Base-by-base conservation (phyloP, 1,284 basidiomycete species). In the Anthracocystis setariae region DNA sequence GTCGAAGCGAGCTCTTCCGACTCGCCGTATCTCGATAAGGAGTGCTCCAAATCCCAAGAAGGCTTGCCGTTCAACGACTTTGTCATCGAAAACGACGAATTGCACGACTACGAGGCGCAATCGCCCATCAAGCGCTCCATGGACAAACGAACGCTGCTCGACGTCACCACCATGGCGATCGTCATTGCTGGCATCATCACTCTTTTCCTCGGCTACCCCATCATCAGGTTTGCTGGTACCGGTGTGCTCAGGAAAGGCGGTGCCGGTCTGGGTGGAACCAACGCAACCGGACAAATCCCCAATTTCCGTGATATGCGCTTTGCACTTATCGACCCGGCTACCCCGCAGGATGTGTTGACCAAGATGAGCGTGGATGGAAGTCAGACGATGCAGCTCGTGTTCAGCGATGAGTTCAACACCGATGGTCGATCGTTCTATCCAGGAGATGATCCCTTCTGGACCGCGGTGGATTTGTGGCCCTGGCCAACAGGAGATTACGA, bases 161-260 rank as follows among this genome's bases (percentile, higher is more conserved):
- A 71, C 23, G 33, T 71, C 21, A 65, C 68, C 8, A 62, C 68
- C 24, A 78, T 87, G 18, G 80, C 85, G 43, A 64, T 85, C 43
- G 80, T 87, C n/a, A 79, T 82, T 25, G 69, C 53, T 10, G 84
- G 82, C 0, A 82, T 90, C 55, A 79, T 90, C 13, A 84, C 83
- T 46, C 87, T 94, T 13, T 94, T 94, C 82, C 87, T 90, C 23
- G 88, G 89, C 39, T 93, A 92, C 76, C 92, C 92, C 2, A 87
- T 94, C 74, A 81, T 92, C 73, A 27, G 63, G 27, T 65, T 65
- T 25, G 53, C 56, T 0, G 32, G 55, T 29, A 33, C 17, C 1
- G 45, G 42, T 24, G n/a, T n/a, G n/a, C 37, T 29, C 46, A 73
- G 51, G 9, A 76, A 70, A 27, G 55, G 61, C 10, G 72, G 68